phyloP scores from a whole-genome alignment of 192 early-diverging fungal species.

The Umbelopsis isabellina region DNA sequence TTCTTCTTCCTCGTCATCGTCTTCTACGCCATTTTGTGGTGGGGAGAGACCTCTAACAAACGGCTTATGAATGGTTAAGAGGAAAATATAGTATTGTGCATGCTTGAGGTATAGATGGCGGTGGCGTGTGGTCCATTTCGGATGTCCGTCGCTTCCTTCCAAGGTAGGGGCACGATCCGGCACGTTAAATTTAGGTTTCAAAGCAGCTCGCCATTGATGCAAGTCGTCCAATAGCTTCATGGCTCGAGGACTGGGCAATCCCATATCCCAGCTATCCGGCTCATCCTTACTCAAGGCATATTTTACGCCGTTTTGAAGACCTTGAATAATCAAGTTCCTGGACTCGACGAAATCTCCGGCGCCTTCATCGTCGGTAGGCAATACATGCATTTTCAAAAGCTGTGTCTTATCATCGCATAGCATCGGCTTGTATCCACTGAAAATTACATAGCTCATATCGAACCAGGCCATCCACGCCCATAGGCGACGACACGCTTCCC shows the following conservation, averaged over 20 bases:
- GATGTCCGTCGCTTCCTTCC: conserved; percentile 1
- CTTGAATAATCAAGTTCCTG: conserved; percentile 10
- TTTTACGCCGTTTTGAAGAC: conserved; percentile 5
- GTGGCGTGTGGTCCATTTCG: conserved; percentile 23
- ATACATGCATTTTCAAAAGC: not conserved
- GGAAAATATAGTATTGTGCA: conserved; percentile 25
- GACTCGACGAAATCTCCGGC: conserved; percentile 18
- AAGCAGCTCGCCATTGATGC: conserved; percentile 16
- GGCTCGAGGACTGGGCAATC: not conserved
- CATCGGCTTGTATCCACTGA: conserved; percentile 12
- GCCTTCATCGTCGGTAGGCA: not conserved
- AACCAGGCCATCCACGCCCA: conserved; percentile 26
- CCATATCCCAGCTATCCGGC: not conserved
- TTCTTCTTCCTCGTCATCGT: not conserved
- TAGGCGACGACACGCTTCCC: conserved; percentile 9
- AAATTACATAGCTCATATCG: conserved; percentile 25
- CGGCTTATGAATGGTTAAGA: conserved; percentile 22
- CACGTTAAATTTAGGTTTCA: conserved; percentile 4
- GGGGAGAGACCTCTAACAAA: conserved; percentile 2
- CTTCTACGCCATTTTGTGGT: not conserved
- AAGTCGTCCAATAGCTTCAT: conserved; percentile 16
- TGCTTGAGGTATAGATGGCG: conserved; percentile 22
- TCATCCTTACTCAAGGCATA: conserved; percentile 5
- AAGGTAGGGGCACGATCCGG: not conserved
- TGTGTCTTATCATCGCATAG: conserved; percentile 10